Conservation (phyloP, 345 rosid genomes). For the Melaleuca quinquenervia region DNA sequence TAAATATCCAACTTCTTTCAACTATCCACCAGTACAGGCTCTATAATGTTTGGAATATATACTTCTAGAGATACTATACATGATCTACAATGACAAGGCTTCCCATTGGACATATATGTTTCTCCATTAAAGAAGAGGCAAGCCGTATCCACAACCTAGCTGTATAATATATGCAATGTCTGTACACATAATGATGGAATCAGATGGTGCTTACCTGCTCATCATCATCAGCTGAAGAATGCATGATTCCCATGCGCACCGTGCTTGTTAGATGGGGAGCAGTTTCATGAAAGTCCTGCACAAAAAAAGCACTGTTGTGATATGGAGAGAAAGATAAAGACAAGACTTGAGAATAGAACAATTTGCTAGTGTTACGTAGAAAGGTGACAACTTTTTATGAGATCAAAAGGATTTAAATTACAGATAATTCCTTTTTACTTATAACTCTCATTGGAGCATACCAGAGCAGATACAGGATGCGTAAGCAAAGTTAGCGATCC, state of each 20-base stretch:
- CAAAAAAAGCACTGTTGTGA: background rate
- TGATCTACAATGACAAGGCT: background rate
- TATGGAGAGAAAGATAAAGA: background rate
- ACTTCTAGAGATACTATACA: background rate
- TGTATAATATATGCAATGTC: background rate
- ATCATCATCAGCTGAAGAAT: slow-evolving; percentile 46
- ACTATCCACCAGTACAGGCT: background rate
- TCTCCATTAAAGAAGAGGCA: background rate
- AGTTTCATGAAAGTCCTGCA: slow-evolving; percentile 34
- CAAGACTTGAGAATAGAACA: background rate
- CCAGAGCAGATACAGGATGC: background rate
- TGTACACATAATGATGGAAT: background rate
- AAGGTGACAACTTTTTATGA: background rate
- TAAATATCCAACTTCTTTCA: background rate
- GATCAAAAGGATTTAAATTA: background rate
- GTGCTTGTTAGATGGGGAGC: slow-evolving; percentile 22
- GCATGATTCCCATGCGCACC: slow-evolving; percentile 25
- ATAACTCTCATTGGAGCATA: background rate
- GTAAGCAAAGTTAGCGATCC: background rate
- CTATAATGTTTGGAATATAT: background rate
- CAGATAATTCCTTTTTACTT: background rate
- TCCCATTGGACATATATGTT: background rate
- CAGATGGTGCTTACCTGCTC: slow-evolving; percentile 29
- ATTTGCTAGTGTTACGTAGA: background rate
- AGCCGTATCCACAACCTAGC: background rate